Percentiles rank a stretch among this genome's conserved stretches.
phyloP scores from a whole-genome alignment of 495 filamentous ascomycete species.

The Neurospora hispaniola region DNA sequence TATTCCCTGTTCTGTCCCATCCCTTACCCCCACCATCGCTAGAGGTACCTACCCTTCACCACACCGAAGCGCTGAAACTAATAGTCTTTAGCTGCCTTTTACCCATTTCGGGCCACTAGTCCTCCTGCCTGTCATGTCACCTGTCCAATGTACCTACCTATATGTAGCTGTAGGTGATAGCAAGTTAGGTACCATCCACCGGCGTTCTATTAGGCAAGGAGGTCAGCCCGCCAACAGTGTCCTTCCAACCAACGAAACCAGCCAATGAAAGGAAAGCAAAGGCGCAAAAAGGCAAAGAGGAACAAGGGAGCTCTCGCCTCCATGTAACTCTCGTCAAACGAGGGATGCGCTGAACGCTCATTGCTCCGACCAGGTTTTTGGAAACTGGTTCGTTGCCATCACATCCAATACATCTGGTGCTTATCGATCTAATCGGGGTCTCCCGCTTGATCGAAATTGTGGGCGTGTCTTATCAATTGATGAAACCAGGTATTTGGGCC shows the following conservation, averaged over 20 bases:
- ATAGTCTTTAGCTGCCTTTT: background rate
- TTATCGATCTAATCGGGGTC: conserved; percentile 11
- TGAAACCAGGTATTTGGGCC: conserved; percentile 15
- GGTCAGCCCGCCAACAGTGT: background rate
- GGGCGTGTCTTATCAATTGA: conserved; percentile 1
- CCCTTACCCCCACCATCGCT: background rate
- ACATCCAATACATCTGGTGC: background rate
- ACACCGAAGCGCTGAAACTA: background rate
- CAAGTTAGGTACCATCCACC: background rate
- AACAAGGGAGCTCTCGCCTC: background rate
- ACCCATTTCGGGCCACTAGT: background rate
- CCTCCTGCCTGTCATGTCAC: background rate
- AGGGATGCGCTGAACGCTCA: conserved; percentile 2
- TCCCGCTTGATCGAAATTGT: conserved; percentile 15
- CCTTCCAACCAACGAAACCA: background rate
- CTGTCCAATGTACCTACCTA: background rate
- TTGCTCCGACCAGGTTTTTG: conserved; percentile 18
- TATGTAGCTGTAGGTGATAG: background rate
- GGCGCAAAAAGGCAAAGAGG: background rate
- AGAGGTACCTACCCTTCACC: background rate
- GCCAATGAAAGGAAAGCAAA: background rate
- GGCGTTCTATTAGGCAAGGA: background rate
- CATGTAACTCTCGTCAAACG: background rate
- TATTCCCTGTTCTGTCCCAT: background rate
- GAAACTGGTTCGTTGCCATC: background rate